A percentile compares a stretch with the other conserved stretches of the same genome.
Conservation (phyloP, 176 grass and related monocot genomes). For the Carex cristatella region DNA sequence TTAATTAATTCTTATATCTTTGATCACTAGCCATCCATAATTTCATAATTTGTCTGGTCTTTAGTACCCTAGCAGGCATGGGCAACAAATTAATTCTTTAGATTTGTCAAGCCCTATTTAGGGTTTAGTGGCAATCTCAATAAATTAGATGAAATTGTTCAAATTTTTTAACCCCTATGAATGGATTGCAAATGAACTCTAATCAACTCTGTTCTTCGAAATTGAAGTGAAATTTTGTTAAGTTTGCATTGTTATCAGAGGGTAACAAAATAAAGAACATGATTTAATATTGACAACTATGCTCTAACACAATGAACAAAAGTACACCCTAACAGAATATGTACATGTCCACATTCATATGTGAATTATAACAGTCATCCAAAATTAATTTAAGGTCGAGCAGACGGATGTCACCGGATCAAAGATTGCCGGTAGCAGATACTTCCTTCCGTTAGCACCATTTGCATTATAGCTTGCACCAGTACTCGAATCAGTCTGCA, state of each 20-base stretch:
- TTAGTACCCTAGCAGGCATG: not conserved
- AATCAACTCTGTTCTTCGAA: not conserved
- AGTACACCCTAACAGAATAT: slow-evolving; percentile 12
- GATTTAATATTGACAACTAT: not conserved
- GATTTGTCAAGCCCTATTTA: no score
- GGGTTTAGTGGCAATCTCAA: no score
- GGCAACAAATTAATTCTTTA: no score
- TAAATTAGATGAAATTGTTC: no score
- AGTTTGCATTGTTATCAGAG: not conserved
- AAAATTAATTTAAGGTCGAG: slow-evolving; percentile 38
- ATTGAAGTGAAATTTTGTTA: not conserved
- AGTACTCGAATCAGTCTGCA: slow-evolving; percentile 34
- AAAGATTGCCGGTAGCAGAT: slow-evolving; percentile 59
- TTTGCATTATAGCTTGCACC: slow-evolving; percentile 69
- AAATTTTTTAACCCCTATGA: no score
- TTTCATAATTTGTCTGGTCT: not conserved
- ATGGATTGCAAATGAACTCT: not conserved
- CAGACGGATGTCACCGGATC: slow-evolving; percentile 38
- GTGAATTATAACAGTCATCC: not conserved
- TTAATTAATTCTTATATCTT: not conserved
- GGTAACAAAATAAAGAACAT: not conserved
- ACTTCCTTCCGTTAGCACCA: slow-evolving; percentile 49
- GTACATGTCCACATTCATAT: not conserved
- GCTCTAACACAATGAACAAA: not conserved
- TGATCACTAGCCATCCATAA: not conserved